Base-by-base conservation (phyloP, 2,329 filamentous ascomycete genomes). In the Iodosphaeria phyllophila region DNA sequence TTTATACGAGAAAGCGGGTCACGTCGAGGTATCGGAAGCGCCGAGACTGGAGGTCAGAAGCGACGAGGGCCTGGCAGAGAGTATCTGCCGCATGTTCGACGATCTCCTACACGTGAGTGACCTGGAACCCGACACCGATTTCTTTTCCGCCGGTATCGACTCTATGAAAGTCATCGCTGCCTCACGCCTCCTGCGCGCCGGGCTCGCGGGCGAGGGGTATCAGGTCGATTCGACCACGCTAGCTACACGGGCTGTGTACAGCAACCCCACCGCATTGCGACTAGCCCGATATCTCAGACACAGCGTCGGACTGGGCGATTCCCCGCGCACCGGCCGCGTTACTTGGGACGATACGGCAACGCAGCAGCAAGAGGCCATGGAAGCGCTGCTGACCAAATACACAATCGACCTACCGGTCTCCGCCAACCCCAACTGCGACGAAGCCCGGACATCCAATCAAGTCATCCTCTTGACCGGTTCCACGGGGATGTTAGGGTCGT, bases 401-500 rank as follows among this genome's bases (percentile, higher is more conserved):
- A 45, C 40, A 0, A n/a, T 29, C 2, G 23, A 42, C 17, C 37
- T 50, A 1, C 37, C 37, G 2, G 20, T 23, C 2, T 29, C 37
- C 2, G 29, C 20, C 15, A 15, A 30, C 4, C 33, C 41, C 2
- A n/a, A n/a, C n/a, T n/a, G n/a, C n/a, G n/a, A n/a, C n/a, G 27
- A 35, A 11, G 38, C 46, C 1, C 26, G 32, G 4, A 28, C 36
- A 9, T 16, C 34, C 7, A 18, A 27, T 12, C 36, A 39, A 22
- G 37, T 32, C 3, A 41, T 57, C 4, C 26, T 58, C 7, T 30
- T 64, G 13, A 64, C 57, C 0, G 60, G 56, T 9, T 56, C 51
- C 3, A 64, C 60, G 0, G 59, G 60, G 8, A 56, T 52, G 5
- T 33, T 64, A 10, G 60, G 60, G 0, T 53, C 48, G 3, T 60